Conservation (phyloP, 805 yeast species). For the Myxozyma geophila region DNA sequence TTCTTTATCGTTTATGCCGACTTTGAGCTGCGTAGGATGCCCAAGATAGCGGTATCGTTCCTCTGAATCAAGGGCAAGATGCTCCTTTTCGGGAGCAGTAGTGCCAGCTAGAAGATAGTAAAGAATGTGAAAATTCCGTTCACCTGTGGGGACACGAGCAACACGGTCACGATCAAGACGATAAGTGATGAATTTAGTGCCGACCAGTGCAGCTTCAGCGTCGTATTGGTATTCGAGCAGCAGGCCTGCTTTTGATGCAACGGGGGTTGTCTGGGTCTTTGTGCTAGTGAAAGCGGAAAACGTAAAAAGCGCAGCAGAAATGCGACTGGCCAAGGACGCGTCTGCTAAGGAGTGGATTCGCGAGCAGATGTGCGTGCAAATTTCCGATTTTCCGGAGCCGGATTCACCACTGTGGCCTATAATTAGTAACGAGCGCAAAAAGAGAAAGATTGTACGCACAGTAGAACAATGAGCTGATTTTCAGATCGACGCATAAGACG, state of each 20-base stretch:
- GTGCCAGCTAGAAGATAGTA: slow-evolving; percentile 60
- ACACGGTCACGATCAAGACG: slow-evolving; percentile 61
- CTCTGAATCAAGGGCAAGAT: slow-evolving; percentile 48
- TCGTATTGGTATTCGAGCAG: slow-evolving; percentile 60
- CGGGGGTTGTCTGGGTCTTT: slow-evolving; percentile 44
- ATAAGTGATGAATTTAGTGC: slow-evolving; percentile 60
- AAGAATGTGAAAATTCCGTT: slow-evolving; percentile 63
- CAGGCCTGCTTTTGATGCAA: slow-evolving; percentile 59
- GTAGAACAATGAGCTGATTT: slow-evolving; percentile 47
- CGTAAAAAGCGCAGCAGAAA: slow-evolving; percentile 42
- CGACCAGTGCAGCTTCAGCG: slow-evolving; percentile 52
- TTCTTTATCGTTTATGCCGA: slow-evolving; percentile 55
- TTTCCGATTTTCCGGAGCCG: slow-evolving; percentile 50
- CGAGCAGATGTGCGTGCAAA: slow-evolving; percentile 42
- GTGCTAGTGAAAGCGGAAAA: slow-evolving; percentile 49
- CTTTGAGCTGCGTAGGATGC: slow-evolving; percentile 48
- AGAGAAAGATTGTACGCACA: slow-evolving; percentile 23
- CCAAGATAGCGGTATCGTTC: slow-evolving; percentile 53
- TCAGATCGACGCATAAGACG: slow-evolving; percentile 47
- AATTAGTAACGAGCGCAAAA: slow-evolving; percentile 7
- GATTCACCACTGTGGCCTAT: slow-evolving; percentile 43
- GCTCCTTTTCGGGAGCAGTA: slow-evolving; percentile 48
- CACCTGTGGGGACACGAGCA: slow-evolving; percentile 55
- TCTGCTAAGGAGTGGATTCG: slow-evolving; percentile 38
- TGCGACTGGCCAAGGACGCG: slow-evolving; percentile 13